Evolutionary conservation across 2,329 filamentous ascomycete genomes (phyloP).

Genomic region (Colletotrichum ledebouriae): DNA sequence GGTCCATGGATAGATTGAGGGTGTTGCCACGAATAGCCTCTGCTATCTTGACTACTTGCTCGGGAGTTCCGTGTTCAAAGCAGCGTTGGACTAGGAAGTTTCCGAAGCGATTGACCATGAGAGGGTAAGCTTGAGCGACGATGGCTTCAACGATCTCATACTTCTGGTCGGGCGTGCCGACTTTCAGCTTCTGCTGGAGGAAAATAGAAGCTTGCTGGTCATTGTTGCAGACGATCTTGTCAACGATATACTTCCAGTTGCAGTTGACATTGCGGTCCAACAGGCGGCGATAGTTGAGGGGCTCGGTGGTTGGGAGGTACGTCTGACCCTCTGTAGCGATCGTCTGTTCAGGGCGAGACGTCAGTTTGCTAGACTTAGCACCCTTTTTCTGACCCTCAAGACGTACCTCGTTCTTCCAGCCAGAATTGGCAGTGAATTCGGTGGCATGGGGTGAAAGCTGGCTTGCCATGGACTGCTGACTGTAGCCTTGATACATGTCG

Average conservation of each 20-base stretch:
- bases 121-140: constrained; percentile 90
- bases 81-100: constrained; percentile 99
- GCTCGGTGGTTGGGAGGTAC: constrained; percentile 89
- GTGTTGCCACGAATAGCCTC: constrained; percentile 95
- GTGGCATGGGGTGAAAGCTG: constrained; percentile 79
- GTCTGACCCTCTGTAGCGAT: constrained; percentile 73
- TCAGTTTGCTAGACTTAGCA: constrained; percentile 27
- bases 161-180: constrained; percentile 94
- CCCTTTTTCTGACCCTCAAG: constrained; percentile 2
- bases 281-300: constrained; percentile 94
- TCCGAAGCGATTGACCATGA: constrained; percentile 99
- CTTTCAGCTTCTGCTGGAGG: constrained; percentile 98
- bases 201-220: constrained; percentile 99
- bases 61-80: constrained; percentile 96
- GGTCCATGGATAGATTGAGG: constrained; percentile 95
- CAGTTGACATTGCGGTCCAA: constrained; percentile 96
- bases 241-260: constrained; percentile 99
- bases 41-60: constrained; percentile 95
- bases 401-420: constrained; percentile 70
- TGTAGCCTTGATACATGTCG: constrained; percentile 63
- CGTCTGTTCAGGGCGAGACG: constrained; percentile 53
- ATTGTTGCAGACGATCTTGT: constrained; percentile 99
- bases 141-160: constrained; percentile 98
- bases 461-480: constrained; percentile 71
- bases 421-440: constrained; percentile 74